Percentiles rank a stretch among this genome's conserved stretches.
Evolutionary conservation across 495 filamentous ascomycete genomes (phyloP).

Genomic region (Umbilicaria muhlenbergii): DNA sequence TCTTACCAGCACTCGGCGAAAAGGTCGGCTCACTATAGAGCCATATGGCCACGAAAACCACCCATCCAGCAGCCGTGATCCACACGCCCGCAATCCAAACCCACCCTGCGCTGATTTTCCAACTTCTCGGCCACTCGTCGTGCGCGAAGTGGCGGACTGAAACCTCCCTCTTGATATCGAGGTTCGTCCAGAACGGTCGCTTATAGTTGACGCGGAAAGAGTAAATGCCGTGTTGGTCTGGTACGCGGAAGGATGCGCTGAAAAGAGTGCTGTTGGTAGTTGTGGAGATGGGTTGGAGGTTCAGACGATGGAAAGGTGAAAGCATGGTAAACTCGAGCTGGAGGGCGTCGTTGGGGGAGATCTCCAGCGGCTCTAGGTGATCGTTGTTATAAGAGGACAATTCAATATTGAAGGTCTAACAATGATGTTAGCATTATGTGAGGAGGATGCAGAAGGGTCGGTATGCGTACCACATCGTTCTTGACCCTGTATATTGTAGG

Average conservation of each 20-base stretch:
- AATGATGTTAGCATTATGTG: slow-evolving; percentile 13
- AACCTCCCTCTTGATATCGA: slow-evolving; percentile 91
- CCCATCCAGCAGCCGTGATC: slow-evolving; percentile 67
- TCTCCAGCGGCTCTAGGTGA: slow-evolving; percentile 54
- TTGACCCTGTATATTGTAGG: slow-evolving; percentile 90
- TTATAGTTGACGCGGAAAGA: slow-evolving; percentile 94
- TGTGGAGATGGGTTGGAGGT: slow-evolving; percentile 39
- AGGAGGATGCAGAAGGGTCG: slow-evolving; percentile 3
- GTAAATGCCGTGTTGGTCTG: slow-evolving; percentile 97
- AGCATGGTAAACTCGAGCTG: slow-evolving; percentile 99
- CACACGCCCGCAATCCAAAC: slow-evolving; percentile 88
- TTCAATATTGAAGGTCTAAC: slow-evolving; percentile 72
- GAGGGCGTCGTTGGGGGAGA: slow-evolving; percentile 51
- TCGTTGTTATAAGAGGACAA: slow-evolving; percentile 67
- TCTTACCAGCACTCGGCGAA: slow-evolving; percentile 22
- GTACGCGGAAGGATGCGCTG: slow-evolving; percentile 59
- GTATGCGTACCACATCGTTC: slow-evolving; percentile 73
- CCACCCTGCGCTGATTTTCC: slow-evolving; percentile 79
- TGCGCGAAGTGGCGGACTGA: slow-evolving; percentile 93
- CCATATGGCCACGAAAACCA: slow-evolving; percentile 78
- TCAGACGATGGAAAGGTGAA: slow-evolving; percentile 89
- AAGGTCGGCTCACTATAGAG: slow-evolving; percentile 60
- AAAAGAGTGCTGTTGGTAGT: slow-evolving; percentile 59
- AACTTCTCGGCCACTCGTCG: slow-evolving; percentile 88
- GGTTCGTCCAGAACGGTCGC: slow-evolving; percentile 71